Evolutionary conservation across 371 early-diverging fungal genomes (phyloP).

Genomic region (Mucor indicus): DNA sequence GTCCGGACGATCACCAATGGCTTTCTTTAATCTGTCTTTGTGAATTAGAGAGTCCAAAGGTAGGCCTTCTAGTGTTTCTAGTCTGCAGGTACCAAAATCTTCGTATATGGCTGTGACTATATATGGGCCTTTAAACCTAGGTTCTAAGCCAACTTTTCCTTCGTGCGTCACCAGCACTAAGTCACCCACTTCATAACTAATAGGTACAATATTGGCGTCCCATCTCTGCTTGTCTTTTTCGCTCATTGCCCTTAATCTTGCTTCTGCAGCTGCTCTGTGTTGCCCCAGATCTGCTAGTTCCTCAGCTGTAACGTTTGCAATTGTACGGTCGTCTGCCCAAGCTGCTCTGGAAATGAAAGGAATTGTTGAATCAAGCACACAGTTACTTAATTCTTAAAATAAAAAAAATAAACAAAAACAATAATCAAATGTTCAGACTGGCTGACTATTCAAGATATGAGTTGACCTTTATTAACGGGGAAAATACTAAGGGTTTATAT

Average conservation of each 20-base stretch:
- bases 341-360: not conserved
- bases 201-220: not conserved
- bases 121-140: conserved; percentile 7
- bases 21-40: not conserved
- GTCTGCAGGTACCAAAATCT: conserved; percentile 1
- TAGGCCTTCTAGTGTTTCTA: not conserved
- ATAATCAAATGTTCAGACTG: too few relatives aligned
- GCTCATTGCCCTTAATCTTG: too few relatives aligned
- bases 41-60: not conserved
- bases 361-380: not conserved
- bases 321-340: not conserved
- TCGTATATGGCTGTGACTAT: not conserved
- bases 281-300: not conserved
- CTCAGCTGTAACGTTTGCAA: not conserved
- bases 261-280: not conserved
- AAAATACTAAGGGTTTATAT: too few relatives aligned
- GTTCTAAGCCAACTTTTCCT: conserved; percentile 1
- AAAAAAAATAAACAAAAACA: conserved; percentile 1
- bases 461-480: too few relatives aligned
- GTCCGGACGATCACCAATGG: not conserved
- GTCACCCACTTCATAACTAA: not conserved
- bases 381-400: not conserved
- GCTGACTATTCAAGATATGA: too few relatives aligned
- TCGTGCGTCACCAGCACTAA: not conserved
- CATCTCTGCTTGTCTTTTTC: not conserved